Percentiles rank a stretch among this genome's conserved stretches.
Evolutionary conservation across 176 grass and related monocot genomes (phyloP).

Genomic region (Oryza punctata): DNA sequence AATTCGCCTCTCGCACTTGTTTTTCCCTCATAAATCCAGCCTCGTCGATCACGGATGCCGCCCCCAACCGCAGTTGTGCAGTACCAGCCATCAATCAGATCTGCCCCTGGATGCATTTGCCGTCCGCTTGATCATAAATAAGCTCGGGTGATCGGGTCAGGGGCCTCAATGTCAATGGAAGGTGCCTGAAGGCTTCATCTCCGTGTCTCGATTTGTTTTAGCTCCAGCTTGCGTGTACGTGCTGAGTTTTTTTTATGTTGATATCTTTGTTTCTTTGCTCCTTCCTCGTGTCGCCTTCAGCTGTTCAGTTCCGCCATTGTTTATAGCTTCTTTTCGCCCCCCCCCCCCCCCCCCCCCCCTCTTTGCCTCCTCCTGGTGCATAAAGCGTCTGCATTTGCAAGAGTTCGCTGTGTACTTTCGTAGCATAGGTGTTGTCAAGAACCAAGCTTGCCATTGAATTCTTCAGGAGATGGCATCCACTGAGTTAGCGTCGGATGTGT

Average conservation of each 20-base stretch:
- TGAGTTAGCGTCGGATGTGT: slow-evolving; percentile 43
- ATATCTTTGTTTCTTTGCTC: slow-evolving; percentile 32
- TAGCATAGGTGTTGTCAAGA: slow-evolving; percentile 7
- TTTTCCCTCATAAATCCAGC: slow-evolving; percentile 33
- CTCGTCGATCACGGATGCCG: slow-evolving; percentile 43
- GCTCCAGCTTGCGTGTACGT: background rate
- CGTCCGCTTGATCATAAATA: slow-evolving; percentile 6
- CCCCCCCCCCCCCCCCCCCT: background rate
- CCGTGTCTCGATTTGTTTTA: background rate
- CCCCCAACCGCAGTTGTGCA: slow-evolving; percentile 36
- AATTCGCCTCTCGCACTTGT: slow-evolving; percentile 12
- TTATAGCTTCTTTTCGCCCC: slow-evolving; percentile 37
- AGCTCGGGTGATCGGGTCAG: background rate
- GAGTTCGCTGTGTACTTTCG: background rate
- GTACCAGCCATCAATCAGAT: slow-evolving; percentile 26
- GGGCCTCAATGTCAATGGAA: background rate
- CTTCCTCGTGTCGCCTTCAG: slow-evolving; percentile 45
- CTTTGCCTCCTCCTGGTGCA: background rate
- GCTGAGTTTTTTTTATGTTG: slow-evolving; percentile 23
- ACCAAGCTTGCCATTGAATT: background rate
- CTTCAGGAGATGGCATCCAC: slow-evolving; percentile 50
- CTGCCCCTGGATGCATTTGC: background rate
- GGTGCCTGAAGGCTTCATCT: slow-evolving; percentile 21
- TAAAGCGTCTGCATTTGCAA: background rate
- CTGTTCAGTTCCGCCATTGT: slow-evolving; percentile 37